phyloP scores from a whole-genome alignment of 2,329 filamentous ascomycete genomes.

The Hirsutella minnesotensis region DNA sequence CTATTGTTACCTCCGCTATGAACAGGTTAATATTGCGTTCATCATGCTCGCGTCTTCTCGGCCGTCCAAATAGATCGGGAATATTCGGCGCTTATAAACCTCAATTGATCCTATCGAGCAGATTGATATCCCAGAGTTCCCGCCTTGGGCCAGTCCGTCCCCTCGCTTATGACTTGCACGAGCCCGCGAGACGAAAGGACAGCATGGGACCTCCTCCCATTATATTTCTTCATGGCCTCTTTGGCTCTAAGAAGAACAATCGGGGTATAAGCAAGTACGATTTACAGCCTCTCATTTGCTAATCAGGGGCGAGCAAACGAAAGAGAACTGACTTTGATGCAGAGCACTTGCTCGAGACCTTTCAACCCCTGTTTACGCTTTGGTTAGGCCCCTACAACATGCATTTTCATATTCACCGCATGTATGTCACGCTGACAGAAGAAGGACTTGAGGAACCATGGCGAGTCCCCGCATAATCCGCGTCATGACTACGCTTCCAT shows the following conservation, averaged over 20 bases:
- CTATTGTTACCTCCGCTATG: too few relatives aligned
- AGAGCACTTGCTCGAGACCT: slow-evolving; percentile 75
- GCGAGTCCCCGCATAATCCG: slow-evolving; percentile 68
- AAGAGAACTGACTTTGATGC: slow-evolving; percentile 6
- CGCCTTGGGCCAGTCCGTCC: slow-evolving; percentile 11
- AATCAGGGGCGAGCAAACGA: background rate
- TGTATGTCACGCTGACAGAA: slow-evolving; percentile 4
- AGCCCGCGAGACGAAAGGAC: slow-evolving; percentile 32
- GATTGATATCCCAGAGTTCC: background rate
- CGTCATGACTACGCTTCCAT: slow-evolving; percentile 73
- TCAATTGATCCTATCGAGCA: background rate
- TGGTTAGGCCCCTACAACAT: slow-evolving; percentile 58
- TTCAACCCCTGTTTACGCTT: slow-evolving; percentile 66
- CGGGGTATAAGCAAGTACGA: slow-evolving; percentile 85
- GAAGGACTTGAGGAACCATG: slow-evolving; percentile 86
- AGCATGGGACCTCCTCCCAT: slow-evolving; percentile 46
- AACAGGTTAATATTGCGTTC: too few relatives aligned
- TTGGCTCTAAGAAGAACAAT: slow-evolving; percentile 94
- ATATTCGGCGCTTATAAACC: too few relatives aligned
- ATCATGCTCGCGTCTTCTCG: too few relatives aligned
- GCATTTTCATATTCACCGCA: too few relatives aligned
- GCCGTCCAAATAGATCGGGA: too few relatives aligned
- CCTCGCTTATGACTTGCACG: slow-evolving; percentile 56
- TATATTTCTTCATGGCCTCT: slow-evolving; percentile 82
- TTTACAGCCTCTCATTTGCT: background rate